A percentile compares a stretch with the other conserved stretches of the same genome.
Evolutionary conservation across 1,139 yeast species (phyloP).

Genomic region (Debaryomyces fabryi): DNA sequence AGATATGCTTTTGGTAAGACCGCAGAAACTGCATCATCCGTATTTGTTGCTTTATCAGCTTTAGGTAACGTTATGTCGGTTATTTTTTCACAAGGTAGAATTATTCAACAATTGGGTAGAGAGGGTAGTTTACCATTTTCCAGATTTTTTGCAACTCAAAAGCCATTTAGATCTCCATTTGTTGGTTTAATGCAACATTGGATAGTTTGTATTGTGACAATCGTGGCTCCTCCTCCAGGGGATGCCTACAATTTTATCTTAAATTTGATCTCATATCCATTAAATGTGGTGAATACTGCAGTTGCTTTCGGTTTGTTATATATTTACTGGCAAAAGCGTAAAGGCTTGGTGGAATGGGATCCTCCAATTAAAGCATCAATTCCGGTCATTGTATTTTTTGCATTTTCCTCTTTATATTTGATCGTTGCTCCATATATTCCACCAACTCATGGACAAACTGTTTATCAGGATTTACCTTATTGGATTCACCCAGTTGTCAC

Average conservation of each 20-base stretch:
- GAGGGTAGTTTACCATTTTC: slow-evolving; percentile 53
- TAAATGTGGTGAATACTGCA: slow-evolving; percentile 53
- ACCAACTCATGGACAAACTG: slow-evolving; percentile 66
- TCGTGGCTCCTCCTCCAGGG: slow-evolving; percentile 53
- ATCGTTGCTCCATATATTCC: slow-evolving; percentile 83
- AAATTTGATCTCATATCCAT: slow-evolving; percentile 53
- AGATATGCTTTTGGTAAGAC: slow-evolving; percentile 46
- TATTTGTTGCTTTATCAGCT: slow-evolving; percentile 52
- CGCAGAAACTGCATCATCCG: slow-evolving; percentile 53
- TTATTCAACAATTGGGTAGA: slow-evolving; percentile 51
- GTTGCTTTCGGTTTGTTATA: slow-evolving; percentile 46
- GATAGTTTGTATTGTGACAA: slow-evolving; percentile 51
- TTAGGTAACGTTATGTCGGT: slow-evolving; percentile 53
- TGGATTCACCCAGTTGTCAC: slow-evolving; percentile 84
- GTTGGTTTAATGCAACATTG: slow-evolving; percentile 65
- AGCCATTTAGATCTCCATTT: slow-evolving; percentile 48
- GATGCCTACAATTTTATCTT: slow-evolving; percentile 52
- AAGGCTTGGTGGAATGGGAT: slow-evolving; percentile 63
- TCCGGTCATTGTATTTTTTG: slow-evolving; percentile 66
- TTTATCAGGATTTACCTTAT: slow-evolving; percentile 70
- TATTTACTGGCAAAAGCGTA: slow-evolving; percentile 48
- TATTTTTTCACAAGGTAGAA: slow-evolving; percentile 53
- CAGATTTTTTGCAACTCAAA: slow-evolving; percentile 45
- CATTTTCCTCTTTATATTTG: slow-evolving; percentile 68
- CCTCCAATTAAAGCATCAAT: slow-evolving; percentile 75